Evolutionary conservation across 2,329 filamentous ascomycete species (phyloP).

Genomic region (Aspergillus cejpii): DNA sequence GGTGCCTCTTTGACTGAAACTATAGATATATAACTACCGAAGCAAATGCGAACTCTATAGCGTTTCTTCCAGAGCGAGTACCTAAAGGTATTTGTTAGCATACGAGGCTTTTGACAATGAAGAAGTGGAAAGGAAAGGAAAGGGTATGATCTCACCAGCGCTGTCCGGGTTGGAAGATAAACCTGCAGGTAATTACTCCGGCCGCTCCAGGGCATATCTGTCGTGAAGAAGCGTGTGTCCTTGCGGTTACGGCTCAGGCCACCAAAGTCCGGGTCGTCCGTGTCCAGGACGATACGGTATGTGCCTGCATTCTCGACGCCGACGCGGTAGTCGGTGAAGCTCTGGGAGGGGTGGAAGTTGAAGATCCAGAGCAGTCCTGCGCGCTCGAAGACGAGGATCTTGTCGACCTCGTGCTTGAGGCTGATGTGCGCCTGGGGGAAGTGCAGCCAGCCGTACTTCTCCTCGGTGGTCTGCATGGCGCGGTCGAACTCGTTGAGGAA

Average conservation of each 20-base stretch:
- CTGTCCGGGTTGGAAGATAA: conserved; percentile 78
- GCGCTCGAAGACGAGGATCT: conserved; percentile 91
- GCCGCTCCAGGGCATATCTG: conserved; percentile 81
- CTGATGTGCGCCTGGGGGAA: conserved; percentile 82
- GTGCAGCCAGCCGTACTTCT: conserved; percentile 86
- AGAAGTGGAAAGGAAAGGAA: background rate
- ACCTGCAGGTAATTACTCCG: conserved; percentile 87
- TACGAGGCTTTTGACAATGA: background rate
- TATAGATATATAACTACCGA: no score
- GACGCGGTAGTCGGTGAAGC: conserved; percentile 87
- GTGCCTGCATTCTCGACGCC: conserved; percentile 79
- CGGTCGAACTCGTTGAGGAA: conserved; percentile 92
- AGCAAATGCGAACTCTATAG: no score
- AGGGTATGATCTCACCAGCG: conserved; percentile 55
- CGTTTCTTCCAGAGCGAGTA: conserved; percentile 49
- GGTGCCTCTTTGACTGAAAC: no score
- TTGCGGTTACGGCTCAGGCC: conserved; percentile 72
- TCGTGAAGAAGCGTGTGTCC: conserved; percentile 85
- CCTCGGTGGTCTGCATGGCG: conserved; percentile 80
- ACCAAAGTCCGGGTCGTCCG: conserved; percentile 69
- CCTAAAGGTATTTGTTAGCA: conserved; percentile 33
- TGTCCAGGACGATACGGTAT: conserved; percentile 79
- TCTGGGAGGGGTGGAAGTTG: conserved; percentile 83
- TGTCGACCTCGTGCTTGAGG: conserved; percentile 88
- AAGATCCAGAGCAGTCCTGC: conserved; percentile 88